phyloP scores from a whole-genome alignment of 208 protist genomes.

The Wallacemonas collosoma region DNA sequence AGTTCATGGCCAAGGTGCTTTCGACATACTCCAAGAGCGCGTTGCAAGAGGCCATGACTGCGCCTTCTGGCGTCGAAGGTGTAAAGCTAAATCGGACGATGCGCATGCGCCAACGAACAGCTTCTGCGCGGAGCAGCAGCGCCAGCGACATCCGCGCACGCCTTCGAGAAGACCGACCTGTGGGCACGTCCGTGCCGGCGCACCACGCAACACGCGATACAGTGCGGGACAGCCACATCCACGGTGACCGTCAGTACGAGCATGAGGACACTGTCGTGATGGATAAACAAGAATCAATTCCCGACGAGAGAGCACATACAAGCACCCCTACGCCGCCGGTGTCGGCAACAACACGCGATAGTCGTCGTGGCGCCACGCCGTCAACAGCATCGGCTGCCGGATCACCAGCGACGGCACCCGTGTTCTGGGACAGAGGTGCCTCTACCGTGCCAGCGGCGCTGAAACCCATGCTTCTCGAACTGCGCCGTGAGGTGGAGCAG shows the following conservation, averaged over 20 bases:
- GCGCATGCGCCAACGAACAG: constrained; percentile 14
- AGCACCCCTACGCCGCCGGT: not conserved
- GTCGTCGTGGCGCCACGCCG: not conserved
- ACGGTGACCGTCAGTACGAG: not conserved
- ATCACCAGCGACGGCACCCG: not conserved
- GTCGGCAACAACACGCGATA: not conserved
- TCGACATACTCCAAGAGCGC: constrained; percentile 64
- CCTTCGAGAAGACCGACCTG: not conserved
- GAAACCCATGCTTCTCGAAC: constrained; percentile 24
- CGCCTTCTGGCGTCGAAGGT: constrained; percentile 34
- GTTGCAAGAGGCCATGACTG: constrained; percentile 30
- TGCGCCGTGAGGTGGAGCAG: constrained; percentile 55
- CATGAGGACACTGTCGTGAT: not conserved
- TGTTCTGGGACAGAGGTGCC: constrained; percentile 25
- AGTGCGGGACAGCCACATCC: not conserved
- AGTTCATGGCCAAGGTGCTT: constrained; percentile 77
- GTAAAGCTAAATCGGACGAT: constrained; percentile 59
- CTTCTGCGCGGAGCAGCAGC: constrained; percentile 10
- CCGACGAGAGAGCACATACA: not conserved
- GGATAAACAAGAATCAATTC: not conserved
- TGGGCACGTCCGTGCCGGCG: not conserved
- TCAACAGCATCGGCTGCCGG: not conserved
- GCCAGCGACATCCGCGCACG: not conserved
- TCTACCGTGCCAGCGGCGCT: constrained; percentile 30
- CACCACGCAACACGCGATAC: not conserved